phyloP scores from a whole-genome alignment of 2,329 filamentous ascomycete genomes.

The Paracoccidioides lutzii region DNA sequence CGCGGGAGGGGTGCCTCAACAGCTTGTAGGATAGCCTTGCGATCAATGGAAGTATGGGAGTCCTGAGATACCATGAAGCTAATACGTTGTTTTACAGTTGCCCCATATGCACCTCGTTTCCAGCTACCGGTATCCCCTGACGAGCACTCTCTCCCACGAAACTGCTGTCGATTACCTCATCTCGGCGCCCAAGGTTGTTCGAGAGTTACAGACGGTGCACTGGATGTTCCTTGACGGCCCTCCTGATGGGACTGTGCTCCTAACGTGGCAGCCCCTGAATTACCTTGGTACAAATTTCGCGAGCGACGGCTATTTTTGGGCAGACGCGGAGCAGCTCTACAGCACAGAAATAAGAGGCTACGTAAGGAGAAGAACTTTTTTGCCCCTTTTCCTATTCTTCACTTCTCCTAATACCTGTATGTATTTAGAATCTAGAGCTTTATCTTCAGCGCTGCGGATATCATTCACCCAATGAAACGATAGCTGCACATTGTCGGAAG shows the following conservation, averaged over 20 bases:
- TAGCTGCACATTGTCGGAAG: conserved; percentile 64
- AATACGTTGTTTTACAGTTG: conserved; percentile 41
- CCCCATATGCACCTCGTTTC: conserved; percentile 85
- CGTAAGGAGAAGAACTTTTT: conserved; percentile 30
- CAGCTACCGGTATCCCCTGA: conserved; percentile 63
- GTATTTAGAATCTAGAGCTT: conserved; percentile 69
- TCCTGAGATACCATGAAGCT: conserved; percentile 4
- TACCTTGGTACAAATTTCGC: conserved; percentile 61
- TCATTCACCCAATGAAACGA: conserved; percentile 55
- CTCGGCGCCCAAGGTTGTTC: conserved; percentile 71
- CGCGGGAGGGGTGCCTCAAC: conserved; percentile 34
- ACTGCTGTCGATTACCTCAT: conserved; percentile 75
- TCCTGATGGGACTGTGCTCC: conserved; percentile 64
- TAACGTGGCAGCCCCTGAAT: conserved; percentile 77
- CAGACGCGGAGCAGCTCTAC: conserved; percentile 63
- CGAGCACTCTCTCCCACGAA: conserved; percentile 56
- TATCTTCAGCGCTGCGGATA: conserved; percentile 73
- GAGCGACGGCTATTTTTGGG: conserved; percentile 88
- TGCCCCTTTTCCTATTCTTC: conserved; percentile 6
- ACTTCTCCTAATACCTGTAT: background rate
- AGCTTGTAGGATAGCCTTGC: conserved; percentile 25
- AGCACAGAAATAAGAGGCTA: conserved; percentile 60
- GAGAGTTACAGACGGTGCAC: conserved; percentile 72
- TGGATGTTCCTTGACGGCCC: conserved; percentile 87
- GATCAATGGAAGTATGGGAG: background rate